Evolutionary conservation across 192 early-diverging fungal species (phyloP).

Genomic region (Backusella australiensis): DNA sequence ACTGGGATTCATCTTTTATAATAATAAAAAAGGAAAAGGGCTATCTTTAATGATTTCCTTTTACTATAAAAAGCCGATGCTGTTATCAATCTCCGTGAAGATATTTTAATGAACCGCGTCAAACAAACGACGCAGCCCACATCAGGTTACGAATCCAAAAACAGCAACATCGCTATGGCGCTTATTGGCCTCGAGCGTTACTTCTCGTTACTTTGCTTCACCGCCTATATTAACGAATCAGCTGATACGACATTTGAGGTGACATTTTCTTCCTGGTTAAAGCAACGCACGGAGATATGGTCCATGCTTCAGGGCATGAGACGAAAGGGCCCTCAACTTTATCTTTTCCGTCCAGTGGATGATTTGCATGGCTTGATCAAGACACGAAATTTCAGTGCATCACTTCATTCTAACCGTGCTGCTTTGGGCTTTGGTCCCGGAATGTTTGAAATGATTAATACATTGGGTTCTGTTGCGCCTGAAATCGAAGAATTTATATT

Average conservation of each 20-base stretch:
- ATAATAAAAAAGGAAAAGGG: not conserved
- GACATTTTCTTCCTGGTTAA: constrained; percentile 36
- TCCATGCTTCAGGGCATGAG: constrained; percentile 53
- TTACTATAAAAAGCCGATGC: constrained; percentile 36
- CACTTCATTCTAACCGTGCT: not conserved
- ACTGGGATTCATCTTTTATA: not conserved
- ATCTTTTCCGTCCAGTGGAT: constrained; percentile 57
- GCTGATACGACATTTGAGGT: constrained; percentile 17
- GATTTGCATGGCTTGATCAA: constrained; percentile 36
- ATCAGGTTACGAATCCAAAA: constrained; percentile 16
- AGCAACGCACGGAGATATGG: constrained; percentile 46
- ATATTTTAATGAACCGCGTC: constrained; percentile 56
- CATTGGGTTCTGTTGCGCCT: constrained; percentile 29
- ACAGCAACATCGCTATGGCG: constrained; percentile 39
- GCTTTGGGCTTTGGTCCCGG: constrained; percentile 18
- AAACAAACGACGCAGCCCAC: constrained; percentile 40
- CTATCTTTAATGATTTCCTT: too few species aligned
- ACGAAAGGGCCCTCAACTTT: constrained; percentile 38
- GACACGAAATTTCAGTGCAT: constrained; percentile 1
- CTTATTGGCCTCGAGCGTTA: constrained; percentile 55
- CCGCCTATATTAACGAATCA: constrained; percentile 47
- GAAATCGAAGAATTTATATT: constrained; percentile 57
- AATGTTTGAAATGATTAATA: constrained; percentile 34
- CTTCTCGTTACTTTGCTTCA: constrained; percentile 56
- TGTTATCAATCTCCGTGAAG: constrained; percentile 58